A percentile compares a stretch with the other conserved stretches of the same genome.
Evolutionary conservation across 352 stramenopile genomes (phyloP).

Genomic region (Pythium guiyangense): DNA sequence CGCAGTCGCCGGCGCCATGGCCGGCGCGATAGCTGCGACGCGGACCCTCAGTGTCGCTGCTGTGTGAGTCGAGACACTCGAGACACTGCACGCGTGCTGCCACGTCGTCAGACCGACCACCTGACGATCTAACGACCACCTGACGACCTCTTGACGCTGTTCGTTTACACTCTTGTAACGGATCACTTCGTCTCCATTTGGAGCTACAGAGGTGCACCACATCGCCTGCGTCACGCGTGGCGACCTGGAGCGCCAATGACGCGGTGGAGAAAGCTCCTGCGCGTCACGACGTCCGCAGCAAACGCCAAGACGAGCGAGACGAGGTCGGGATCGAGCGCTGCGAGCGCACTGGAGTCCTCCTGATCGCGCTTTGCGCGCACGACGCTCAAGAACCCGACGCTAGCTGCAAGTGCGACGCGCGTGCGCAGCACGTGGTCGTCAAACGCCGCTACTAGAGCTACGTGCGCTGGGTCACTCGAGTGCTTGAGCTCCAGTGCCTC

Average conservation of each 20-base stretch:
- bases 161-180: no score
- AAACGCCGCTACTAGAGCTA: background rate
- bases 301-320: constrained; percentile 3
- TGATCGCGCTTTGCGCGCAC: background rate
- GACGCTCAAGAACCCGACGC: constrained; percentile 3
- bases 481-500: constrained; percentile 3
- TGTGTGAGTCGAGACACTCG: no score
- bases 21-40: no score
- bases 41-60: no score
- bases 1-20: no score
- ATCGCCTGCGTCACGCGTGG: background rate
- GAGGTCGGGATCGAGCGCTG: background rate
- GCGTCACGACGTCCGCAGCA: background rate
- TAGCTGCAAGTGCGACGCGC: background rate
- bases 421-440: background rate
- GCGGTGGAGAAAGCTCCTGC: constrained; percentile 1
- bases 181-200: no score
- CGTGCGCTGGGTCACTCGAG: background rate
- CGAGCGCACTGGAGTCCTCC: background rate
- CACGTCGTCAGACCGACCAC: no score
- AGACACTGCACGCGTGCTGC: no score
- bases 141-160: no score
- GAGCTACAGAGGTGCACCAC: no score
- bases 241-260: constrained; percentile 2
- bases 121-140: no score